phyloP scores from a whole-genome alignment of 805 yeast genomes.

The Danielia oregonensis region DNA sequence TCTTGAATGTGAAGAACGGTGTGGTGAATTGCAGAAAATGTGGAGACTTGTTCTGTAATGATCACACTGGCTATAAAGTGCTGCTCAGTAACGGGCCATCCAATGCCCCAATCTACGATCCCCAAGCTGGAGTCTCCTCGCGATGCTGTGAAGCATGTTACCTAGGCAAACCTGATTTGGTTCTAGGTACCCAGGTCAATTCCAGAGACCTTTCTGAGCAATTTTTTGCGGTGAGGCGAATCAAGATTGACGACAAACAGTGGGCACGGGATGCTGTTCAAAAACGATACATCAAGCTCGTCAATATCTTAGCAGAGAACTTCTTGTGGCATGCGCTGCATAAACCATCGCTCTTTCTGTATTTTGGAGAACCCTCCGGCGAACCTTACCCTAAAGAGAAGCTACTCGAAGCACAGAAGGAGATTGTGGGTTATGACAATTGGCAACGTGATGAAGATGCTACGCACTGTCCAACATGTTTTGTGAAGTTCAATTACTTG shows the following conservation, averaged over 20 bases:
- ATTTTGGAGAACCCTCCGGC: slow-evolving; percentile 1
- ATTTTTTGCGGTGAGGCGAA: slow-evolving; percentile 42
- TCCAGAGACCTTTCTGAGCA: slow-evolving; percentile 40
- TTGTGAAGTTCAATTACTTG: slow-evolving; percentile 49
- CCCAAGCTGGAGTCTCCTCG: slow-evolving; percentile 52
- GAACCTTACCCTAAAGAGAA: slow-evolving; percentile 4
- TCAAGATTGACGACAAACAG: slow-evolving; percentile 44
- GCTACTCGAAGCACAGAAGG: slow-evolving; percentile 18
- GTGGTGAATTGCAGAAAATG: slow-evolving; percentile 71
- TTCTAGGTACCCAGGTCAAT: slow-evolving; percentile 38
- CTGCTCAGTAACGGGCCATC: slow-evolving; percentile 47
- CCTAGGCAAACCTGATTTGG: slow-evolving; percentile 49
- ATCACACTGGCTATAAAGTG: slow-evolving; percentile 55
- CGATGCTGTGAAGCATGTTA: slow-evolving; percentile 68
- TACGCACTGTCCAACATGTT: slow-evolving; percentile 62
- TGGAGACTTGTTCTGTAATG: slow-evolving; percentile 65
- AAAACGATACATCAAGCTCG: slow-evolving; percentile 51
- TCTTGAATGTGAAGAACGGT: slow-evolving; percentile 50
- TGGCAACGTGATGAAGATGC: slow-evolving; percentile 57
- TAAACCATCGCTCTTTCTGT: neutral
- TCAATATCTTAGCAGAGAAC: slow-evolving; percentile 18
- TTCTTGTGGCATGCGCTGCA: slow-evolving; percentile 1
- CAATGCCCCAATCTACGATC: slow-evolving; percentile 29
- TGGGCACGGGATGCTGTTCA: slow-evolving; percentile 57
- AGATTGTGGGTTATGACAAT: slow-evolving; percentile 41